phyloP scores from a whole-genome alignment of 306 rosid genomes.

The Inga oerstediana region DNA sequence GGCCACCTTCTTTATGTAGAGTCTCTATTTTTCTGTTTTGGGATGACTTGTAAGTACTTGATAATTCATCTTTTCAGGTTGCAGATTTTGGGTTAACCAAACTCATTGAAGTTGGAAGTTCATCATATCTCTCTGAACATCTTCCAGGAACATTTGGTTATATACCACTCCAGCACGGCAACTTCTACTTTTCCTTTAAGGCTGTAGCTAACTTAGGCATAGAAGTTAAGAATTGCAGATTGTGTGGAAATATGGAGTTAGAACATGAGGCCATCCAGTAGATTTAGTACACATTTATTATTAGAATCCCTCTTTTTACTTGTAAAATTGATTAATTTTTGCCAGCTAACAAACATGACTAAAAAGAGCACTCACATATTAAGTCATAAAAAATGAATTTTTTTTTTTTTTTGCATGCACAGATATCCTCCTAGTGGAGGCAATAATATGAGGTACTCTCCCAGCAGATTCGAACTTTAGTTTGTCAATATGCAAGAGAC shows the following conservation, averaged over 20 bases:
- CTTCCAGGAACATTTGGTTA: conserved; percentile 71
- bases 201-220: not conserved
- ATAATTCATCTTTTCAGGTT: conserved; percentile 44
- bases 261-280: no score
- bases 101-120: conserved; percentile 58
- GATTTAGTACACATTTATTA: no score
- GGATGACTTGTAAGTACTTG: not conserved
- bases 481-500: no score
- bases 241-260: not conserved
- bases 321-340: no score
- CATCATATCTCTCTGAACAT: conserved; percentile 22
- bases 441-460: no score
- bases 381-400: no score
- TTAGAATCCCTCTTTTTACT: no score
- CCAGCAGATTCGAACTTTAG: no score
- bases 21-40: not conserved
- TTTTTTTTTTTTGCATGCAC: no score
- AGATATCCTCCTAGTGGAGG: no score
- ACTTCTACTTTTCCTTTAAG: not conserved
- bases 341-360: no score
- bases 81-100: conserved; percentile 70
- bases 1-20: not conserved
- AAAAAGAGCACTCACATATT: no score
- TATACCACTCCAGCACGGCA: conserved; percentile 69
- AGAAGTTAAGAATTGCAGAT: not conserved